Evolutionary conservation across 352 stramenopile genomes (phyloP).

Genomic region (Vaucheria bursata): DNA sequence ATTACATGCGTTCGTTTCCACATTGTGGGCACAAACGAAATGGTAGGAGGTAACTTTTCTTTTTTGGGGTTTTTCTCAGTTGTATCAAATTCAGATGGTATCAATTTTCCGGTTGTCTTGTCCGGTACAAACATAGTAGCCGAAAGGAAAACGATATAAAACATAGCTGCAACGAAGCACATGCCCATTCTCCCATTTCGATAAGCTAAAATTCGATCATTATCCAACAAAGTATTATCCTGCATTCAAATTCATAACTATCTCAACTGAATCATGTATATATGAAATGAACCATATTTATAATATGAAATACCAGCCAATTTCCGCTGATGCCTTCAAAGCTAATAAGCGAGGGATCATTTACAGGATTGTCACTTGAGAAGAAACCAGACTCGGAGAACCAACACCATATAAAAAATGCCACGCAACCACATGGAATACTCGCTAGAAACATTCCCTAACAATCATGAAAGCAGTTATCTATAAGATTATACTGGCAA

Average conservation of each 20-base stretch:
- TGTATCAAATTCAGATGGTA: constrained; percentile 5
- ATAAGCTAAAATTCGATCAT: constrained; percentile 64
- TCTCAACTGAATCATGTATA: too few species aligned
- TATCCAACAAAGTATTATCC: constrained; percentile 71
- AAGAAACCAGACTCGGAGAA: constrained; percentile 36
- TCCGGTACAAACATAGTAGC: constrained; percentile 68
- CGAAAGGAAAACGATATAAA: constrained; percentile 65
- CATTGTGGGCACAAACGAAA: constrained; percentile 61
- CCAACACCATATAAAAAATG: constrained; percentile 31
- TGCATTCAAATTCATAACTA: too few species aligned
- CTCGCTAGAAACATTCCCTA: not conserved
- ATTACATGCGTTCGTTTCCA: constrained; percentile 86
- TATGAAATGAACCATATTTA: too few species aligned
- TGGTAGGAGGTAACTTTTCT: constrained; percentile 22
- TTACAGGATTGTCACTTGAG: constrained; percentile 24
- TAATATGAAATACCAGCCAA: constrained; percentile 50
- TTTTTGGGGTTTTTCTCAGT: constrained; percentile 15
- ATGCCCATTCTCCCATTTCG: constrained; percentile 71
- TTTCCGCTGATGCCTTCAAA: constrained; percentile 73
- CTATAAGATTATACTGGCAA: not conserved
- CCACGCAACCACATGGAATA: not conserved
- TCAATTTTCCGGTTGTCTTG: constrained; percentile 54
- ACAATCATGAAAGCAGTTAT: not conserved
- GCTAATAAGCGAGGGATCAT: constrained; percentile 43
- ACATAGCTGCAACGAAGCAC: constrained; percentile 65